Evolutionary conservation across 805 yeast genomes (phyloP).

Genomic region (Suhomyces emberorum): DNA sequence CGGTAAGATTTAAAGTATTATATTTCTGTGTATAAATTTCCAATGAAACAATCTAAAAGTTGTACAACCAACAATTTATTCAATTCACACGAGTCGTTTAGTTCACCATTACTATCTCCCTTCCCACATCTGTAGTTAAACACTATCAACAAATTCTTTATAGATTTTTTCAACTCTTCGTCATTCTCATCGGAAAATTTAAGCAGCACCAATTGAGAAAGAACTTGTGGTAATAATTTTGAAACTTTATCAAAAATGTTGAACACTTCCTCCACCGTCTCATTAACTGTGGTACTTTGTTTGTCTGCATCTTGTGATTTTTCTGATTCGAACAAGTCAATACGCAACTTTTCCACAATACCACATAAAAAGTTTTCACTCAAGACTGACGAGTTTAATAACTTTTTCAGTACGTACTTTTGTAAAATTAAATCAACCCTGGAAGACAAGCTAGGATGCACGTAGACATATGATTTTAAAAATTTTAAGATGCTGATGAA

Average conservation of each 20-base stretch:
- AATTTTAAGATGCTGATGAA: constrained; percentile 9
- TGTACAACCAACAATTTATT: constrained; percentile 44
- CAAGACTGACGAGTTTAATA: constrained; percentile 2
- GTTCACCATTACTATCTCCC: constrained; percentile 8
- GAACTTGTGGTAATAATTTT: constrained; percentile 1
- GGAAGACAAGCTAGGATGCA: constrained; percentile 4
- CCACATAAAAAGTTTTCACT: constrained; percentile 6
- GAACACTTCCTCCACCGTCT: constrained; percentile 14
- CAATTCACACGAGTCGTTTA: constrained; percentile 18
- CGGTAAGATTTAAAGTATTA: no score
- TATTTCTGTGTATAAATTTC: constrained; percentile 38
- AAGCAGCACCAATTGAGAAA: neutral
- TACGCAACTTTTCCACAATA: constrained; percentile 12
- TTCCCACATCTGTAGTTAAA: constrained; percentile 13
- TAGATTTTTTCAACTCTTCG: constrained; percentile 7
- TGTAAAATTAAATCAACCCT: constrained; percentile 3
- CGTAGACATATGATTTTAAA: neutral
- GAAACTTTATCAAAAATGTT: constrained; percentile 6
- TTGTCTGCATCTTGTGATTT: neutral
- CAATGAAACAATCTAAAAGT: constrained; percentile 40
- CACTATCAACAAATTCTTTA: constrained; percentile 8
- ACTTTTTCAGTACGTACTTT: constrained; percentile 8
- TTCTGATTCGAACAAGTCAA: constrained; percentile 10
- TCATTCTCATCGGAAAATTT: constrained; percentile 9
- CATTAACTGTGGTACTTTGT: neutral